Conservation (phyloP, 129 eudicot genomes). For the Pseudognaphalium luteoalbum region DNA sequence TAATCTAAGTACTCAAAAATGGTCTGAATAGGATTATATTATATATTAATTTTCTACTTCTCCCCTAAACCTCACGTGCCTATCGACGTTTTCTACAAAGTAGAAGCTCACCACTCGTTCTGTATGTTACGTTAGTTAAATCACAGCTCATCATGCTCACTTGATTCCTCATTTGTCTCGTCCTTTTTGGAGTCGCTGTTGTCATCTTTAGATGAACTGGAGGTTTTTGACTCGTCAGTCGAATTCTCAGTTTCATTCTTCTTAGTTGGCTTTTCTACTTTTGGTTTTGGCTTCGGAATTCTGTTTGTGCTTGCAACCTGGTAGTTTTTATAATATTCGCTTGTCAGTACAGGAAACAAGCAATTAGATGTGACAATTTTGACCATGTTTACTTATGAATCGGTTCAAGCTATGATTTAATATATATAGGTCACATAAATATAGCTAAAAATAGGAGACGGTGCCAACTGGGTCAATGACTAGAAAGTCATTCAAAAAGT, state of each 20-base stretch:
- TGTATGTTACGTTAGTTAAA: constrained; percentile 21
- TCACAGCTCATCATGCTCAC: constrained; percentile 82
- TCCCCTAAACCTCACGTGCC: constrained; percentile 32
- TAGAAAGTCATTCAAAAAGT: background rate
- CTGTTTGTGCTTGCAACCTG: constrained; percentile 73
- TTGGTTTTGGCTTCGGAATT: constrained; percentile 96
- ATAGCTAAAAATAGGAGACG: background rate
- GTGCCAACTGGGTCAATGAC: background rate
- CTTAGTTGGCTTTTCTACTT: constrained; percentile 59
- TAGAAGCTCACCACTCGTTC: constrained; percentile 22
- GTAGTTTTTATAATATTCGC: constrained; percentile 17
- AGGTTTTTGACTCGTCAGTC: constrained; percentile 39
- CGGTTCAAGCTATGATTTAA: background rate
- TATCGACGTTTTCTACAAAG: constrained; percentile 30
- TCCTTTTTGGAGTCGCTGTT: constrained; percentile 36
- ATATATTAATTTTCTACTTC: constrained; percentile 36
- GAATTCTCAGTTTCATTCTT: constrained; percentile 57
- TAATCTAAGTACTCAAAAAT: constrained; percentile 29
- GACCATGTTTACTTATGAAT: background rate
- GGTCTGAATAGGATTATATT: constrained; percentile 10
- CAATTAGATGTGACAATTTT: background rate
- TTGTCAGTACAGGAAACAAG: constrained; percentile 14
- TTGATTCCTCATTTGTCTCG: constrained; percentile 36
- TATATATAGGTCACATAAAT: background rate
- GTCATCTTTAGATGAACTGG: constrained; percentile 46